Base-by-base conservation (phyloP, 805 yeast genomes). In the Scheffersomyces spartinae region DNA sequence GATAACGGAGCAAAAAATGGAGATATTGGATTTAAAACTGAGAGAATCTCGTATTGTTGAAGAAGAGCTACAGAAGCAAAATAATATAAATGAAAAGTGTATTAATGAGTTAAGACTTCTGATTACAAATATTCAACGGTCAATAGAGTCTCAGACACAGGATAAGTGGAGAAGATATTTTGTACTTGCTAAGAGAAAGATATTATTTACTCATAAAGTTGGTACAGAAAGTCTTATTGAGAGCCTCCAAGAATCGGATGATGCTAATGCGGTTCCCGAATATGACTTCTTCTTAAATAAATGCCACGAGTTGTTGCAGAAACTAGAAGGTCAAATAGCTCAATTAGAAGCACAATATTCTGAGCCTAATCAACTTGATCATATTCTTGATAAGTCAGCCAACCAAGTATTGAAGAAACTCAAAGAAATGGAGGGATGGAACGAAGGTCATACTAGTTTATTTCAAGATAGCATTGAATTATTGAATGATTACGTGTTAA, bases 1-100 rank as follows among this genome's bases (percentile, higher is more conserved):
- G 78, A 84, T 84, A 18, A 71, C 85, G 3, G 85, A 80, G 40
- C 94, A 81, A 42, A 71, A 72, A 36, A 67, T 61, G 29, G 85
- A 77, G 44, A 82, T 83, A 30, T 80, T 70, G 26, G 79, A 73
- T 32, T 57, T 84, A 26, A 55, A 81, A 35, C 45, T 46, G 0
- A 58, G 84, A 26, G 82, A 75, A 41, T 36, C 49, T 4, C 39
- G 47, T 12, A 49, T 60, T 28, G 49, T 72, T 3, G 54, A 62
- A 9, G 41, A 47, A 13, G 54, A 61, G 2, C 20, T 65, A 4
- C 41, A 45, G 3, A 54, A 51, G 22, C 57, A 46, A 20, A 53
- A 47, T 11, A 28, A 44, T 5, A 44, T 49, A 10, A 46, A 60
- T 22, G 61, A 55, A 13, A 53, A 55, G 26, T 60, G 70, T 15